A percentile compares a stretch with the other conserved stretches of the same genome.
phyloP scores from a whole-genome alignment of 2,329 filamentous ascomycete species.

The Pseudogymnoascus verrucosus region DNA sequence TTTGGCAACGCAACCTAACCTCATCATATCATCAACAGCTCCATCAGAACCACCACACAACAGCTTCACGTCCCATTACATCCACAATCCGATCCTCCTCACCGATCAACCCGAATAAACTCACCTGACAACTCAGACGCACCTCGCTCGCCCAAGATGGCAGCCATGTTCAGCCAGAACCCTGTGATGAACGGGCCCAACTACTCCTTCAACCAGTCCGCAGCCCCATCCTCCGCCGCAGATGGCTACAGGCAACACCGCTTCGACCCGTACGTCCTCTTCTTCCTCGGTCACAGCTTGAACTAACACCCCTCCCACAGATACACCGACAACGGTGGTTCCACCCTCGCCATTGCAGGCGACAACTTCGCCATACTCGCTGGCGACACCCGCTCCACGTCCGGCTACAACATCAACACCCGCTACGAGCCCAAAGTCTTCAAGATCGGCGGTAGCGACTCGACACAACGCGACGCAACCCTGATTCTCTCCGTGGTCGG shows the following conservation, averaged over 20 bases:
- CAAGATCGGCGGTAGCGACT: constrained; percentile 86
- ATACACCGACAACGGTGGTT: constrained; percentile 97
- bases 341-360: constrained; percentile 89
- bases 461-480: constrained; percentile 74
- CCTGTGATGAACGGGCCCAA: constrained; percentile 60
- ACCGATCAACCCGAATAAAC: neutral
- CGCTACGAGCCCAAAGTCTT: constrained; percentile 93
- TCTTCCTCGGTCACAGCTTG: constrained; percentile 1
- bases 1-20: constrained; percentile 8
- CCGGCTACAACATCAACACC: constrained; percentile 98
- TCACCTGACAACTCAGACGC: neutral
- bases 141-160: constrained; percentile 37
- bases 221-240: constrained; percentile 39
- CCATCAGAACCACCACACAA: neutral
- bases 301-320: constrained; percentile 36
- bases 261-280: constrained; percentile 70
- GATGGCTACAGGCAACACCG: constrained; percentile 63
- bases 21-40: constrained; percentile 10
- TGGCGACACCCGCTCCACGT: constrained; percentile 91
- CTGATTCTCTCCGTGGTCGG: constrained; percentile 91
- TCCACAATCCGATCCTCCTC: constrained; percentile 10
- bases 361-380: constrained; percentile 93
- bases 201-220: constrained; percentile 59
- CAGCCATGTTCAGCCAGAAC: constrained; percentile 63
- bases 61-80: constrained; percentile 1